These are phyloP conservation scores for Hirsutella thompsonii DNA, from an alignment of 2,329 filamentous ascomycete genomes.

Conservation along the genomic window DNA sequence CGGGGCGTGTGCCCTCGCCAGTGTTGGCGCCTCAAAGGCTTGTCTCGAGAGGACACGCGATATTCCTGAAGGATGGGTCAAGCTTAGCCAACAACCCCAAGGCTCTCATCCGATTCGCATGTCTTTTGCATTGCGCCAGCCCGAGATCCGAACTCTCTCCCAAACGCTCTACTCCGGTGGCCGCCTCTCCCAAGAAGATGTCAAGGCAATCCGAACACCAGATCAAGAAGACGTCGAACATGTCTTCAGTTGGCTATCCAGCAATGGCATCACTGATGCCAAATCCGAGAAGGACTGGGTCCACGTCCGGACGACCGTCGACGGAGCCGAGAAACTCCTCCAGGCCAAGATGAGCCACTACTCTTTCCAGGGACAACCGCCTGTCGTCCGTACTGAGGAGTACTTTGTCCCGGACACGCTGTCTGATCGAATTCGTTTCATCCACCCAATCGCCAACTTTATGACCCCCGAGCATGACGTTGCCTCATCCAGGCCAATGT, in stretches of 20 bases:
- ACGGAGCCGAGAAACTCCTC: conserved; percentile 25
- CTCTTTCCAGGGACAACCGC: conserved; percentile 20
- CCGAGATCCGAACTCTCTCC: conserved; percentile 13
- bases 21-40: conserved; percentile 10
- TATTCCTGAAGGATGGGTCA: conserved; percentile 18
- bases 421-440: conserved; percentile 26
- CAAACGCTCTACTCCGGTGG: conserved; percentile 10
- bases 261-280: conserved; percentile 20
- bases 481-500: background rate
- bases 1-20: conserved; percentile 10
- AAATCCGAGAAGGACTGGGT: conserved; percentile 26
- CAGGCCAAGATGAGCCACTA: conserved; percentile 27
- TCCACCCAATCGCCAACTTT: conserved; percentile 36
- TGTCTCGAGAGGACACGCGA: conserved; percentile 13
- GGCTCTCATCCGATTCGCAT: conserved; percentile 13
- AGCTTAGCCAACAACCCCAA: conserved; percentile 10
- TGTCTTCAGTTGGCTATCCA: conserved; percentile 28
- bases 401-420: conserved; percentile 31
- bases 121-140: conserved; percentile 19
- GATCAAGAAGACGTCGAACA: conserved; percentile 17
- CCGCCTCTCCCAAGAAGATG: conserved; percentile 23
- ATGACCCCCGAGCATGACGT: conserved; percentile 26
- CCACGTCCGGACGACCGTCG: conserved; percentile 26
- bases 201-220: conserved; percentile 22
- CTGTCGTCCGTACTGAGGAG: conserved; percentile 28